phyloP scores from a whole-genome alignment of 78 protist genomes.

The slime mould (Dictyostelium discoideum) region dicty_2.7 NC_007089.4:5537501-5538000 shows the following conservation, averaged over 20 bases:
- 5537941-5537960: constrained; percentile 19
- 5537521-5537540: not conserved
- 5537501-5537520: not conserved
- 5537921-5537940: not conserved
- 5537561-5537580: constrained; percentile 2
- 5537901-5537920: not conserved
- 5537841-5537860: constrained; percentile 5
- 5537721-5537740: not conserved
- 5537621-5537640: not conserved
- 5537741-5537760: not conserved
- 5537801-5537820: not conserved
- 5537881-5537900: constrained; percentile 25
- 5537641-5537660: not conserved
- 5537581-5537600: constrained; percentile 12
- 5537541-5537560: not conserved
- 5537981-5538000: not conserved
- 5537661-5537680: not conserved
- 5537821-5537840: constrained; percentile 6
- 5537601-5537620: constrained; percentile 24
- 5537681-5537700: not conserved
- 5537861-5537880: not conserved
- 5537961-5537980: not conserved
- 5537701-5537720: not conserved
- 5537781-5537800: not conserved
- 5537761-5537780: not conserved